Base-by-base conservation (phyloP, 495 filamentous ascomycete genomes). In the Xylaria palmicola region DNA sequence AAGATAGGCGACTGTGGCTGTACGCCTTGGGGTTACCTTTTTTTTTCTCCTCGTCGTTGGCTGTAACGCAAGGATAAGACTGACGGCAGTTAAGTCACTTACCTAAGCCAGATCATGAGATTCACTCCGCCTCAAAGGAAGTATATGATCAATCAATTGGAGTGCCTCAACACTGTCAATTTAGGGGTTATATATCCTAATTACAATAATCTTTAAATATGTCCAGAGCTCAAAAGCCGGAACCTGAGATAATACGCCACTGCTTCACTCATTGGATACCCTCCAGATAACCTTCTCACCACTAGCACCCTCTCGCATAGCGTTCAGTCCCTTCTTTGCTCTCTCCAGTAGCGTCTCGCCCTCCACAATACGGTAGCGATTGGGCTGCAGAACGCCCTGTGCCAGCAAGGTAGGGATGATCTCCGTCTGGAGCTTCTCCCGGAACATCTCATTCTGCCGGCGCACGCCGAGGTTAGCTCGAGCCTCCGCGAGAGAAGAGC, bases 281-380 rank as follows among this genome's bases (percentile, higher is more conserved):
- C 73, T 74, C 81, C 79, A 83, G 10, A 82, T 75, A 19, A 81
- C 64, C 66, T 77, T 79, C 73, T 83, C 78, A 15, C 78, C 79
- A 57, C 76, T 80, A 17, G 74, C 72, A 17, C 74, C 80, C 45
- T 72, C 60, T 27, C 78, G 67, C 22, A 83, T 70, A 19, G 74
- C 32, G 56, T 71, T 63, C 36, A 83, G 66, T 6, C 77, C 78
- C 12, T 72, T 75, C 54, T 78, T 71, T 15, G 79, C 82, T 20
- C 81, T 69, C 64, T 84, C 81, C 0, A 84, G 60, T 67, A 83
- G 24, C 1, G 75, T 79, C 24, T 66, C 54, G 1, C 81, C 81
- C 51, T 84, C 79, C 6, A 82, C 67, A 10, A 83, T 58, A 27
- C 72, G 72, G 52, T 73, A 68, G 57, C 66, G 73, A 66, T 83